phyloP scores from a whole-genome alignment of 352 stramenopile species.

The Phytophthora sp. region DNA sequence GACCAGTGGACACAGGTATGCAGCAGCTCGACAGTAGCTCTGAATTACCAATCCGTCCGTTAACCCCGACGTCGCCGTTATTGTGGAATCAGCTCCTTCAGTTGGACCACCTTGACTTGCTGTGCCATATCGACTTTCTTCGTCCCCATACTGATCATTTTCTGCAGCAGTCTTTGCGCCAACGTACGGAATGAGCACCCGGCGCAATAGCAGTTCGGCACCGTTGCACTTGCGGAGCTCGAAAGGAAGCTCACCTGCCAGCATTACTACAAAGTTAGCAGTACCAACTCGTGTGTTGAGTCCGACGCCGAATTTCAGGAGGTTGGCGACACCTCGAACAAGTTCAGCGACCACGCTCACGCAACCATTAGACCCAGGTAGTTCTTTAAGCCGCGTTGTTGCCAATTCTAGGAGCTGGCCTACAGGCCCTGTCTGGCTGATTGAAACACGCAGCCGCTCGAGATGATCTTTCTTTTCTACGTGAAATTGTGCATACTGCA shows the following conservation, averaged over 20 bases:
- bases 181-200: constrained; percentile 69
- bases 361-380: constrained; percentile 45
- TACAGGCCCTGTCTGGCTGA: constrained; percentile 78
- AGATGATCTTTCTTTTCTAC: constrained; percentile 87
- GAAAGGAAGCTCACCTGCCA: constrained; percentile 69
- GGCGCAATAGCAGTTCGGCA: constrained; percentile 57
- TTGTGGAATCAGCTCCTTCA: constrained; percentile 7
- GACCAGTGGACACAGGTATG: constrained; percentile 72
- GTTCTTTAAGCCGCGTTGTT: constrained; percentile 60
- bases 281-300: constrained; percentile 83
- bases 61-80: constrained; percentile 37
- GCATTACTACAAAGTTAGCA: constrained; percentile 77
- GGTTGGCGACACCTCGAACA: constrained; percentile 47
- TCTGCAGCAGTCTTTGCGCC: constrained; percentile 58
- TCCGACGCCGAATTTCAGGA: constrained; percentile 79
- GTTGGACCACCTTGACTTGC: constrained; percentile 5
- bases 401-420: constrained; percentile 72
- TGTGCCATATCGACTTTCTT: constrained; percentile 59
- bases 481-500: constrained; percentile 88
- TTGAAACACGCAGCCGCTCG: constrained; percentile 75
- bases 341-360: constrained; percentile 62
- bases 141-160: constrained; percentile 76
- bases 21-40: constrained; percentile 74
- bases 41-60: constrained; percentile 70
- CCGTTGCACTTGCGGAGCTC: constrained; percentile 75